Evolutionary conservation across 257 asterid genomes (phyloP), one percentile per base, ranked within the genome.

Genomic region (Avicennia marina): DNA sequence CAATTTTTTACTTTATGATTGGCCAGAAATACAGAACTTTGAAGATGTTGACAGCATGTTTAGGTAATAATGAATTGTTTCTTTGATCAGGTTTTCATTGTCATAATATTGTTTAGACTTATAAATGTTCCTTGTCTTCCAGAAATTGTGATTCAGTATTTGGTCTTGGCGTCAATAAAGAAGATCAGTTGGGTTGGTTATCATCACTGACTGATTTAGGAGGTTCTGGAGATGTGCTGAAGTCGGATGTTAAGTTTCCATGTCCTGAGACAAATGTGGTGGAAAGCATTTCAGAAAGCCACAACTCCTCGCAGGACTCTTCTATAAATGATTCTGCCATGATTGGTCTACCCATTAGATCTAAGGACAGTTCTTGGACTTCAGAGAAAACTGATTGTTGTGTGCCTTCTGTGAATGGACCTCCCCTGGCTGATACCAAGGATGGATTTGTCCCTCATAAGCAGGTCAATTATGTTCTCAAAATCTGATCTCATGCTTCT

Each of bases 31-130:
- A 43, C 91, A 46, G 36, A 66, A 57, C 72, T 91, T 91, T 59
- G 98, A 86, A 57, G 96, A 86, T 50, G 87, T 85, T 45, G 95
- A 88, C 72, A 75, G 75, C 78, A 81, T 88, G 81, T 83, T 91
- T 69, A 78, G 95, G 96, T 88, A 85, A 72, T 62, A 7, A 48
- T 61, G 22, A 38, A 55, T 71, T 25, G 58, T 18, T 36, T 44
- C 44, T 69, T n/a, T 60, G 33, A 18, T 56, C 21, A 45, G 17
- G 24, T 3, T 29, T 63, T 32, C 32, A 56, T 47, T 68, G 38
- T 43, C 33, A 39, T 47, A 49, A 38, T 22, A 40, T 48, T 57
- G 20, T 40, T 31, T 29, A 49, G 43, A 29, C 65, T 66, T 36
- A 59, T 46, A 32, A 42, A 31, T 47, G 36, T n/a, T n/a, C 45